These are phyloP conservation scores for Cercophora sp. DNA, from an alignment of 495 filamentous ascomycete genomes.

Conservation along the genomic window DNA sequence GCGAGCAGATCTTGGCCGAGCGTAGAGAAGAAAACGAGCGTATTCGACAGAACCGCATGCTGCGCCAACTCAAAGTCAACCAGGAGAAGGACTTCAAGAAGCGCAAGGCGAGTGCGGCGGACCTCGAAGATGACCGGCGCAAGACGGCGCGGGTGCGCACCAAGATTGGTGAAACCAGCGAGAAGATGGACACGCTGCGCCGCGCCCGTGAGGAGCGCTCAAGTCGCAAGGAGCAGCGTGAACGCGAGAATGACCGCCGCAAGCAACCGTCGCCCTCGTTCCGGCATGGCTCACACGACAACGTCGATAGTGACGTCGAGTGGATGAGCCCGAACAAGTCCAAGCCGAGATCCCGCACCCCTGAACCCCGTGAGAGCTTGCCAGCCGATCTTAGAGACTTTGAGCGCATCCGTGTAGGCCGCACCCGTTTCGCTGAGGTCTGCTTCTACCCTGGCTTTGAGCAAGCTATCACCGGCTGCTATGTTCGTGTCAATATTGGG, in stretches of 20 bases:
- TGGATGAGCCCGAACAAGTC: conserved; percentile 52
- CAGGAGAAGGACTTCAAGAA: conserved; percentile 67
- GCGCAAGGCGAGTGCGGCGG: conserved; percentile 71
- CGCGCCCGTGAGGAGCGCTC: conserved; percentile 79
- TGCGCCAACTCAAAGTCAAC: conserved; percentile 74
- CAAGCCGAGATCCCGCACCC: conserved; percentile 40
- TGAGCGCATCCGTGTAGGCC: conserved; percentile 74
- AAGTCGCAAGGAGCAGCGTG: conserved; percentile 68
- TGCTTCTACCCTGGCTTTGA: conserved; percentile 91
- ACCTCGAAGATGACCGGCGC: conserved; percentile 65
- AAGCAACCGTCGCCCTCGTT: conserved; percentile 44
- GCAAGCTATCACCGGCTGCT: conserved; percentile 71
- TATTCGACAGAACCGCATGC: conserved; percentile 73
- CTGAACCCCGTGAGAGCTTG: conserved; percentile 43
- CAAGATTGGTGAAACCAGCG: conserved; percentile 73
- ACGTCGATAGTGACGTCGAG: conserved; percentile 76
- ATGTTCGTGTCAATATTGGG: conserved; percentile 74
- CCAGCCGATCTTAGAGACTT: conserved; percentile 74
- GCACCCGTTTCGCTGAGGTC: conserved; percentile 74
- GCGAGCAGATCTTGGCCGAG: conserved; percentile 84
- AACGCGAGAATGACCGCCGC: conserved; percentile 60
- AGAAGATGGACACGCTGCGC: conserved; percentile 77
- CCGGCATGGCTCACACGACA: conserved; percentile 55
- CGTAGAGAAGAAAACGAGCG: conserved; percentile 78
- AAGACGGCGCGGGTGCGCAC: conserved; percentile 82